Conservation (phyloP, 345 rosid species). For the Lenwebbia sp. region DNA sequence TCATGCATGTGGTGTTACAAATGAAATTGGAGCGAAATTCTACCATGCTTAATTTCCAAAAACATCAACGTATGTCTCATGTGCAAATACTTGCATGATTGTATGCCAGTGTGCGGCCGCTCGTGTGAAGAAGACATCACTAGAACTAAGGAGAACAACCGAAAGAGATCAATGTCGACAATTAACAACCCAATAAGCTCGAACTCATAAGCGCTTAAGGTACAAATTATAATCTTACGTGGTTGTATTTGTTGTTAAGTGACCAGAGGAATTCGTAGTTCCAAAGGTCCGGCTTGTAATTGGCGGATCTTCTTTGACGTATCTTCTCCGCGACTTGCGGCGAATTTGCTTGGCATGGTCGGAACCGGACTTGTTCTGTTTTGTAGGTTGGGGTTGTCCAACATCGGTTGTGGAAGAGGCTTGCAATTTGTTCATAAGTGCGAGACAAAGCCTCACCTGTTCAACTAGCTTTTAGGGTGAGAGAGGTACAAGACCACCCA, state of each 20-base stretch:
- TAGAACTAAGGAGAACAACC: background rate
- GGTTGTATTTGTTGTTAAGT: conserved; percentile 11
- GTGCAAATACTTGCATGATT: background rate
- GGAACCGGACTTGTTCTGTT: background rate
- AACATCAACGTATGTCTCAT: background rate
- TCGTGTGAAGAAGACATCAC: background rate
- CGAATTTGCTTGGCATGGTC: background rate
- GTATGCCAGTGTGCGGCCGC: background rate
- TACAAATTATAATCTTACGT: conserved; percentile 4
- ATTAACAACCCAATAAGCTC: background rate
- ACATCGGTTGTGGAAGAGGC: background rate
- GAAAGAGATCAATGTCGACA: background rate
- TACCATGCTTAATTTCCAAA: background rate
- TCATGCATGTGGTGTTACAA: background rate
- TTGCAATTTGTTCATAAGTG: too few relatives aligned
- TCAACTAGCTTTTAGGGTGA: background rate
- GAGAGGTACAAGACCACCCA: background rate
- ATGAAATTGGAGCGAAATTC: background rate
- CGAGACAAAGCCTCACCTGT: too few relatives aligned
- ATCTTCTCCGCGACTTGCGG: background rate
- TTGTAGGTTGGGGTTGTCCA: background rate
- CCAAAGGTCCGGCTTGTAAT: conserved; percentile 45
- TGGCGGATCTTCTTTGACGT: conserved; percentile 25
- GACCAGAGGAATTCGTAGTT: conserved; percentile 28
- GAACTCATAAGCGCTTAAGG: background rate